phyloP scores from a whole-genome alignment of 345 rosid genomes.

The Cardamine resedifolia region DNA sequence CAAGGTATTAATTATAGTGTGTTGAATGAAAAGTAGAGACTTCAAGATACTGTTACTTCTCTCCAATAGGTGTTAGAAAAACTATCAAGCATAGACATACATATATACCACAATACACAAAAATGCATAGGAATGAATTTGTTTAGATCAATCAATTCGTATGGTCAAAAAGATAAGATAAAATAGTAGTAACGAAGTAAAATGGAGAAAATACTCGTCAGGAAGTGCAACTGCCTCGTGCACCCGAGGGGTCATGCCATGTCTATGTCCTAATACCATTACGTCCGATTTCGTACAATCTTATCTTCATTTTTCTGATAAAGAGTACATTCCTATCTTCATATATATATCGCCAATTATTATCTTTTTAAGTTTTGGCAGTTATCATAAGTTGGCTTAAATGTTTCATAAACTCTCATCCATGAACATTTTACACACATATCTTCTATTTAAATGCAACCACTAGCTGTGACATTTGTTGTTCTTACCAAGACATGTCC shows the following conservation, averaged over 20 bases:
- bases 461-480: slow-evolving; percentile 11
- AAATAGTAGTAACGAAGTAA: too few relatives aligned
- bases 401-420: neutral
- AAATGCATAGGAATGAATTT: neutral
- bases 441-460: neutral
- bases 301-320: neutral
- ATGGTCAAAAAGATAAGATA: neutral
- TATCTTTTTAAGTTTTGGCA: neutral
- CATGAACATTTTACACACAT: neutral
- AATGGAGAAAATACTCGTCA: slow-evolving; percentile 20
- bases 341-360: slow-evolving; percentile 1
- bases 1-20: slow-evolving; percentile 1
- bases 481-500: slow-evolving; percentile 9
- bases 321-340: neutral
- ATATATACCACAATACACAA: neutral
- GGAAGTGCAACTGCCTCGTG: slow-evolving; percentile 37
- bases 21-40: neutral
- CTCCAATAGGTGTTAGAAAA: neutral
- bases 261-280: slow-evolving; percentile 16
- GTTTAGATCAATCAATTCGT: neutral
- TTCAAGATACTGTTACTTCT: slow-evolving; percentile 8
- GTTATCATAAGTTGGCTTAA: neutral
- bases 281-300: slow-evolving; percentile 23
- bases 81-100: neutral
- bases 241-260: slow-evolving; percentile 22